Evolutionary conservation across 208 protist species (phyloP).

Genomic region (Trichomonas gallinae): DNA sequence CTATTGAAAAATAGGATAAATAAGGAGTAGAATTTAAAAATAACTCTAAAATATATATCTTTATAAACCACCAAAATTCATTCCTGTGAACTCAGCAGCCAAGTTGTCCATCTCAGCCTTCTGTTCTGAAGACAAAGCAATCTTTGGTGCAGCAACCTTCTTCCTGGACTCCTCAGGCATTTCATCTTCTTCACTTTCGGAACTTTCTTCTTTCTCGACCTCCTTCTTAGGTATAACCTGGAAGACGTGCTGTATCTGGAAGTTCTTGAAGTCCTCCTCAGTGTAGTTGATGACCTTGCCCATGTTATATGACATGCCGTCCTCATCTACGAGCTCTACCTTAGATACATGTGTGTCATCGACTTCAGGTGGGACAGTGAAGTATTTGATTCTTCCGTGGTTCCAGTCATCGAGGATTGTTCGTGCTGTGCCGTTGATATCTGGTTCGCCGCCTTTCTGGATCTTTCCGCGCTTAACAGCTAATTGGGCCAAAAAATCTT

Average conservation of each 20-base stretch:
- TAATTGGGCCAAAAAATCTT: constrained; percentile 25
- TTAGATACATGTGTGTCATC: background rate
- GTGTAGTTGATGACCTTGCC: background rate
- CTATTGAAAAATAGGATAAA: too few relatives aligned
- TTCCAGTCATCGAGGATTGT: constrained; percentile 38
- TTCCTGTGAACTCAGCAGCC: background rate
- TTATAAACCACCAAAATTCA: background rate
- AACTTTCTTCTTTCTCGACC: background rate
- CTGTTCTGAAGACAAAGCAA: background rate
- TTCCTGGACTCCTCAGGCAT: background rate
- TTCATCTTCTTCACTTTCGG: background rate
- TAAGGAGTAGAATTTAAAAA: too few relatives aligned
- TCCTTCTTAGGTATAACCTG: background rate
- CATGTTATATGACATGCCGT: background rate
- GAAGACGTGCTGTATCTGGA: constrained; percentile 4
- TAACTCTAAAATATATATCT: background rate
- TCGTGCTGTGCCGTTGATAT: constrained; percentile 30
- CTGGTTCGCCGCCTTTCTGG: constrained; percentile 35
- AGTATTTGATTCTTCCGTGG: constrained; percentile 36
- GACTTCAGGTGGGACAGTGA: constrained; percentile 11
- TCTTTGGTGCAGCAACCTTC: background rate
- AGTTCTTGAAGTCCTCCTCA: constrained; percentile 3
- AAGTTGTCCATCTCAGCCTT: background rate
- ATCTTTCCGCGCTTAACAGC: constrained; percentile 31
- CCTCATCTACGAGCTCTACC: background rate